Evolutionary conservation across 106 monocot species (phyloP).

Genomic region (Platanthera guangdongensis): DNA sequence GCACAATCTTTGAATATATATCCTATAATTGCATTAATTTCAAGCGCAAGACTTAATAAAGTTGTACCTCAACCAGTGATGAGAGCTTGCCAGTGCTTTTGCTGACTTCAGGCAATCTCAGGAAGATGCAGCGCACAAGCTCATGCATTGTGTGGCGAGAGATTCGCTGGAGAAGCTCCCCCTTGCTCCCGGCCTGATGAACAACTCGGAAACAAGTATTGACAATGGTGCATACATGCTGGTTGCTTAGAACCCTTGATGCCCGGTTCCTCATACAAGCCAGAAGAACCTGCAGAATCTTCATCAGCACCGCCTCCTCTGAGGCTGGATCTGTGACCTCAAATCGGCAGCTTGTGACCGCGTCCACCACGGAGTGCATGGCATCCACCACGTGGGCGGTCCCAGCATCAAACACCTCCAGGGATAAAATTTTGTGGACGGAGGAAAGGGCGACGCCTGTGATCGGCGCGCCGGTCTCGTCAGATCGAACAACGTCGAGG

Average conservation of each 20-base stretch:
- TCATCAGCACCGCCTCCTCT: conserved; percentile 80
- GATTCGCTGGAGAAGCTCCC: conserved; percentile 82
- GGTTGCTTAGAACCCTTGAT: conserved; percentile 44
- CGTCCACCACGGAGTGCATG: conserved; percentile 50
- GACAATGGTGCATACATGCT: conserved; percentile 73
- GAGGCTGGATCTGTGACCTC: conserved; percentile 90
- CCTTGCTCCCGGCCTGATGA: conserved; percentile 85
- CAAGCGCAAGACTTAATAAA: neutral
- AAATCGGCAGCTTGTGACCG: conserved; percentile 79
- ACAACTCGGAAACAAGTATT: conserved; percentile 93
- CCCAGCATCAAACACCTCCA: conserved; percentile 33
- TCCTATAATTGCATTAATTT: neutral
- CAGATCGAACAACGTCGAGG: conserved; percentile 82
- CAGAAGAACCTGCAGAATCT: conserved; percentile 83
- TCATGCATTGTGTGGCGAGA: conserved; percentile 88
- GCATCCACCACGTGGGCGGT: conserved; percentile 29
- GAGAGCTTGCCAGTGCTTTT: conserved; percentile 14
- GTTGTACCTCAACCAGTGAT: conserved; percentile 28
- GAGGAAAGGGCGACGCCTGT: conserved; percentile 83
- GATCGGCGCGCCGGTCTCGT: conserved; percentile 92
- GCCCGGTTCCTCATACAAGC: conserved; percentile 66
- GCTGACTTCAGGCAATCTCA: conserved; percentile 37
- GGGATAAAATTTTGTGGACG: conserved; percentile 61
- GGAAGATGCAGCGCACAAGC: conserved; percentile 58
- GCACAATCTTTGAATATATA: neutral